Evolutionary conservation across 2,329 filamentous ascomycete species (phyloP).

Genomic region (Sarocladium brachiariae): DNA sequence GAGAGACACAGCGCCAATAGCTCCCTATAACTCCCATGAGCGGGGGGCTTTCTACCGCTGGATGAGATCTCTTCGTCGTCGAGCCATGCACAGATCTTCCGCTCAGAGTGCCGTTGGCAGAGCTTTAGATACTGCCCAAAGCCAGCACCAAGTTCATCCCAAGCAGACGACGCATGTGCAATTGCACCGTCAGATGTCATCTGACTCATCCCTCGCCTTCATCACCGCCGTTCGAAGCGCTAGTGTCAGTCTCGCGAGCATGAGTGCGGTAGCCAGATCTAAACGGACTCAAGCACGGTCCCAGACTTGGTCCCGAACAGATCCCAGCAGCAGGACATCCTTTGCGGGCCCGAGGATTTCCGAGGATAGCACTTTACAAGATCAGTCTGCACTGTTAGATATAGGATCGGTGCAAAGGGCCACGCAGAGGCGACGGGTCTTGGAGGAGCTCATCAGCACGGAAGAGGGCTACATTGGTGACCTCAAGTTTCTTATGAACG

Average conservation of each 20-base stretch:
- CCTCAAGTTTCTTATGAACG: constrained; percentile 78
- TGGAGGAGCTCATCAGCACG: constrained; percentile 79
- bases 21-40: background rate
- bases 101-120: background rate
- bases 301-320: constrained; percentile 48
- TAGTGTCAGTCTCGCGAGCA: constrained; percentile 67
- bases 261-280: constrained; percentile 60
- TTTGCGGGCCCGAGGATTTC: constrained; percentile 53
- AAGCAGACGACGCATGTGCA: background rate
- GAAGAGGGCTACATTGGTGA: constrained; percentile 88
- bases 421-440: constrained; percentile 66
- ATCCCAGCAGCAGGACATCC: constrained; percentile 57
- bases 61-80: constrained; percentile 62
- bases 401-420: constrained; percentile 64
- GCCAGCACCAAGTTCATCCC: background rate
- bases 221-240: constrained; percentile 77
- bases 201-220: constrained; percentile 70
- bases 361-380: constrained; percentile 57
- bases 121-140: too few species aligned
- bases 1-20: background rate
- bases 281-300: constrained; percentile 45
- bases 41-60: constrained; percentile 59
- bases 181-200: constrained; percentile 41
- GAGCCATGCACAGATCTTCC: constrained; percentile 34
- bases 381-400: constrained; percentile 50